Base-by-base conservation (phyloP, 257 asterid genomes). In the Fraxinus pennsylvanica region DNA sequence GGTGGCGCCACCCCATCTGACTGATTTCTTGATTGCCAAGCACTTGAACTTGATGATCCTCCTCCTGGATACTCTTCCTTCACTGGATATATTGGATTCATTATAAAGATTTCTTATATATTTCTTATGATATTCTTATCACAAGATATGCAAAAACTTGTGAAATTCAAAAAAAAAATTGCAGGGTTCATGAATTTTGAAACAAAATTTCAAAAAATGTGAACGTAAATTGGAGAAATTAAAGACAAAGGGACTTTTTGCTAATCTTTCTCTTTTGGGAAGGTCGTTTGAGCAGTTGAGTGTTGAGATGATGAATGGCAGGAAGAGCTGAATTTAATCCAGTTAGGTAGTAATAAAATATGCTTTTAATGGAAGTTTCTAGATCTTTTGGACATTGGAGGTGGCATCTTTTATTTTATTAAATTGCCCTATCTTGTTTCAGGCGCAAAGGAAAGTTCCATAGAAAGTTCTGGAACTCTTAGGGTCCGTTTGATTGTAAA, bases 11-110 rank as follows among this genome's bases (percentile, higher is more conserved):
- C 78, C 71, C 1, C 76, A 17, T 19, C 47, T 57, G 47, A 68
- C 35, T 4, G 68, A 15, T 38, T 59, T 2, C 71, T 10, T 6
- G 79, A 68, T 33, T 45, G 35, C 84, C 84, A 79, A 3, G 78
- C 50, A 13, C 75, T 74, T 43, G 50, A 43, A 43, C 50, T 43
- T 0, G 84, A 84, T 8, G 73, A 47, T 1, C 71, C 84, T 2
- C 33, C 36, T 35, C 82, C 86, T 0, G 76, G 76, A 19, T 76
- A 87, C 86, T 93, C 98, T 63, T 89, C 88, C 79, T 93, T 93
- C 0, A 90, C 86, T 0, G 79, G 73, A 73, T 81, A 83, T 54
- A 36, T 57, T 9, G 70, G 61, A 52, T 87, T 82, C 91, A 89
- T 84, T 12, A n/a, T 69, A 41, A 32, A 66, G 45, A 74, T 29